phyloP scores from a whole-genome alignment of 331 rosid species.

The Saraca asoca region DNA sequence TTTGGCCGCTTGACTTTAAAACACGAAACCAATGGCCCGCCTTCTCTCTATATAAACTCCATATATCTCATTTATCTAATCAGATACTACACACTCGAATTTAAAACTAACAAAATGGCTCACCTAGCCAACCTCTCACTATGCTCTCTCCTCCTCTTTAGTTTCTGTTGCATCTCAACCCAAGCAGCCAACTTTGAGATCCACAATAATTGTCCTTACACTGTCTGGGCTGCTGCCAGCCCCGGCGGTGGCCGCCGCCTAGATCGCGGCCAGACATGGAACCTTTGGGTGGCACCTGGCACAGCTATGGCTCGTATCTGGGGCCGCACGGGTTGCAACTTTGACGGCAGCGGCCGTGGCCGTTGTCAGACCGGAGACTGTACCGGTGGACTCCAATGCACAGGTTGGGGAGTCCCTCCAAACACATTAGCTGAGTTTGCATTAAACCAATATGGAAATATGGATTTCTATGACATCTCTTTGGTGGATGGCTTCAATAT shows the following conservation, averaged over 20 bases:
- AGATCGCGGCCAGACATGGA: conserved; percentile 42
- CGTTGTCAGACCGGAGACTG: conserved; percentile 66
- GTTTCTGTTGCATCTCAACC: neutral
- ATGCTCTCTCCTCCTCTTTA: conserved; percentile 11
- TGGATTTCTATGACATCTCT: conserved; percentile 52
- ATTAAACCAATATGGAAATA: conserved; percentile 27
- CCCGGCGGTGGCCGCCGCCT: conserved; percentile 54
- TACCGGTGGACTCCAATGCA: conserved; percentile 54
- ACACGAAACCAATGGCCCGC: too few relatives aligned
- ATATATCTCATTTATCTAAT: too few relatives aligned
- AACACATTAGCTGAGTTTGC: conserved; percentile 59
- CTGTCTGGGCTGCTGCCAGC: conserved; percentile 53
- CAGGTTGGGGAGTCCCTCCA: conserved; percentile 49
- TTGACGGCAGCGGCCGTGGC: conserved; percentile 50
- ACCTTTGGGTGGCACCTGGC: conserved; percentile 29
- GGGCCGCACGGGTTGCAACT: conserved; percentile 63
- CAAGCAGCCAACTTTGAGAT: conserved; percentile 49
- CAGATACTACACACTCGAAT: too few relatives aligned
- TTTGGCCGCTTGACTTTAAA: too few relatives aligned
- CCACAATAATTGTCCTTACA: conserved; percentile 44
- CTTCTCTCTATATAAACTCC: too few relatives aligned
- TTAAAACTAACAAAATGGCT: conserved; percentile 28
- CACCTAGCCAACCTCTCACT: conserved; percentile 6
- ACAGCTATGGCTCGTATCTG: conserved; percentile 50
- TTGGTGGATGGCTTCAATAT: conserved; percentile 64